Percentiles rank a stretch among this genome's conserved stretches.
phyloP scores from a whole-genome alignment of 176 grass and related monocot genomes.

The Avena eriantha region DNA sequence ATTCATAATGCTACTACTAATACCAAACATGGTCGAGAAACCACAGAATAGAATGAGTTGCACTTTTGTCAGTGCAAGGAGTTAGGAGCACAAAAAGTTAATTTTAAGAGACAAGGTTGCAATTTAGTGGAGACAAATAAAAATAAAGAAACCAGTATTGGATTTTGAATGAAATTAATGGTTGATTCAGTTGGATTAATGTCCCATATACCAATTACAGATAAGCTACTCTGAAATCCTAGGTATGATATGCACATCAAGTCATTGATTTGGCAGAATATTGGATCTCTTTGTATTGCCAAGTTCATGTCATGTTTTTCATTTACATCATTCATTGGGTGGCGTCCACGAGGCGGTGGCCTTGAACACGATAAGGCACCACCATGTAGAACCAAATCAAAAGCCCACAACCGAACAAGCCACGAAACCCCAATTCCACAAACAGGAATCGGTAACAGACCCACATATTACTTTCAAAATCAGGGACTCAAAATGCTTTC shows the following conservation, averaged over 20 bases:
- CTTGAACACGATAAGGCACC: too few relatives aligned
- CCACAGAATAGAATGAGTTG: conserved; percentile 5
- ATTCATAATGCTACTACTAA: not conserved
- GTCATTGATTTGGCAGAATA: conserved; percentile 13
- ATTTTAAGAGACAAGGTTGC: not conserved
- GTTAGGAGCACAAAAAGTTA: not conserved
- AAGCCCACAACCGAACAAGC: too few relatives aligned
- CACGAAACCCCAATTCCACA: too few relatives aligned
- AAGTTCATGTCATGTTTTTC: not conserved
- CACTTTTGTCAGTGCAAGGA: conserved; percentile 11
- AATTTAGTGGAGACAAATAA: conserved; percentile 14
- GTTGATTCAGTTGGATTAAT: conserved; percentile 5
- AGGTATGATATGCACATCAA: not conserved
- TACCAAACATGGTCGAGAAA: not conserved
- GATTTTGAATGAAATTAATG: not conserved
- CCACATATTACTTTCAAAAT: too few relatives aligned
- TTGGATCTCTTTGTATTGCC: conserved; percentile 7
- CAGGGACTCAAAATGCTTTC: too few relatives aligned
- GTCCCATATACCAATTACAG: not conserved
- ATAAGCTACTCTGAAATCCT: conserved; percentile 17
- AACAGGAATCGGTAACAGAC: too few relatives aligned
- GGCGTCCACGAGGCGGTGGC: too few relatives aligned
- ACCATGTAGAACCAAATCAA: too few relatives aligned
- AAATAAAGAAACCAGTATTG: not conserved
- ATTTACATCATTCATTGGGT: not conserved